phyloP scores from a whole-genome alignment of 139 green algal genomes.

The Chlamydomonas incerta region DNA sequence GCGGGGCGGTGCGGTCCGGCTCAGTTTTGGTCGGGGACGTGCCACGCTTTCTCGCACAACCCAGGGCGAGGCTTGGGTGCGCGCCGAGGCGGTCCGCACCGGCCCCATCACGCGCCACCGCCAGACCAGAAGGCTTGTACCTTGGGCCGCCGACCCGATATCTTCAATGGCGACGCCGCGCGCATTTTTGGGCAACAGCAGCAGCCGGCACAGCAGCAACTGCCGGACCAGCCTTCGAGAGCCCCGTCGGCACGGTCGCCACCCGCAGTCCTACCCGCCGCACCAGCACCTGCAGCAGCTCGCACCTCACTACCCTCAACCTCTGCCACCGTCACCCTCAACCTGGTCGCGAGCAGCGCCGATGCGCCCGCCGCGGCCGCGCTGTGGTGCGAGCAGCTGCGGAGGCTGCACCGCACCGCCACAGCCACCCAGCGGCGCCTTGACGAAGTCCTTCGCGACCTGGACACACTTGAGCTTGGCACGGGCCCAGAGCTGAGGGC shows the following conservation, averaged over 20 bases:
- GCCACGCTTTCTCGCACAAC: neutral
- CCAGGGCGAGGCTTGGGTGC: neutral
- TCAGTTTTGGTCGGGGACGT: neutral
- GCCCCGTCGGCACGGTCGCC: too few species aligned
- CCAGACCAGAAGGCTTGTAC: neutral
- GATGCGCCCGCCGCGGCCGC: neutral
- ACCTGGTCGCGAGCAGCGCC: neutral
- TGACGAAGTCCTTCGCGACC: neutral
- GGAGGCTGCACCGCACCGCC: neutral
- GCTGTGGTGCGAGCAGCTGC: neutral
- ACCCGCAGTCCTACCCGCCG: too few species aligned
- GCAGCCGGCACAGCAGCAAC: too few species aligned
- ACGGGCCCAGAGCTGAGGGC: neutral
- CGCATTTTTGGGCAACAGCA: too few species aligned
- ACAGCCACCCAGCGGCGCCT: neutral
- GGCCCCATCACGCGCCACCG: neutral
- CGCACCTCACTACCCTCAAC: too few species aligned
- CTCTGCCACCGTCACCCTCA: neutral
- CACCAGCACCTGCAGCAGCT: too few species aligned
- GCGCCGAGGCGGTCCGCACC: neutral
- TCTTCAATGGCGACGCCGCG: constrained; percentile 3
- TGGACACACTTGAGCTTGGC: neutral
- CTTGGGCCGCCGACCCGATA: neutral
- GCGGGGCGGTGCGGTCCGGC: too few species aligned
- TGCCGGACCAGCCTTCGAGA: too few species aligned